Evolutionary conservation across 768 basidiomycete genomes (phyloP).

Genomic region (Lactarius deliciosus): DNA sequence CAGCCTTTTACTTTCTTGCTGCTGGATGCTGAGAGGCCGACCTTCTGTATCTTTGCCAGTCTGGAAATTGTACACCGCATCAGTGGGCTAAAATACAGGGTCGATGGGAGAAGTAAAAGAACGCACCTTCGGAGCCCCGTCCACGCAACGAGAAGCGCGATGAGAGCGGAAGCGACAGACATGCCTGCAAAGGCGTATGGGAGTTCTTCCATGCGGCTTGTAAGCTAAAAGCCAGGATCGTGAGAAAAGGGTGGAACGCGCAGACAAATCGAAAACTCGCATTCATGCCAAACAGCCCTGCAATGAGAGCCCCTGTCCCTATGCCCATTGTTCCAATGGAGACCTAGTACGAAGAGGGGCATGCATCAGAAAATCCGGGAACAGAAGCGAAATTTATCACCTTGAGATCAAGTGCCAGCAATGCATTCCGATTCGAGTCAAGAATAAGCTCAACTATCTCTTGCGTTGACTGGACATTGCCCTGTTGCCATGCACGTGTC

Average conservation of each 20-base stretch:
- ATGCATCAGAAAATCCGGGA: constrained; percentile 1
- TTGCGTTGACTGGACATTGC: constrained; percentile 94
- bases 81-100: constrained; percentile 15
- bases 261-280: constrained; percentile 47
- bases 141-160: constrained; percentile 63
- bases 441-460: constrained; percentile 97
- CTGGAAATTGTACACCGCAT: constrained; percentile 29
- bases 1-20: constrained; percentile 11
- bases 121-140: constrained; percentile 61
- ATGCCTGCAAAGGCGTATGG: constrained; percentile 73
- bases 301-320: constrained; percentile 84
- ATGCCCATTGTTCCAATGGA: constrained; percentile 95
- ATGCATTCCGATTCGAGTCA: constrained; percentile 91
- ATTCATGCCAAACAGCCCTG: constrained; percentile 96
- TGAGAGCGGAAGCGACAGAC: constrained; percentile 54
- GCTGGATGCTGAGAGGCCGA: constrained; percentile 22
- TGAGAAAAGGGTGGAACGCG: constrained; percentile 11
- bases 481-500: constrained; percentile 43
- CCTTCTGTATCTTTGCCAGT: constrained; percentile 40
- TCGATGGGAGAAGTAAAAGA: constrained; percentile 19
- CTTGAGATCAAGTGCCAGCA: constrained; percentile 89
- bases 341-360: constrained; percentile 45
- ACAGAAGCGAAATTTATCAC: constrained; percentile 38
- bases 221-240: constrained; percentile 48
- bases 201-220: constrained; percentile 68